phyloP scores from a whole-genome alignment of 1,284 basidiomycete species.

The Trichosporon coremiiforme region DNA sequence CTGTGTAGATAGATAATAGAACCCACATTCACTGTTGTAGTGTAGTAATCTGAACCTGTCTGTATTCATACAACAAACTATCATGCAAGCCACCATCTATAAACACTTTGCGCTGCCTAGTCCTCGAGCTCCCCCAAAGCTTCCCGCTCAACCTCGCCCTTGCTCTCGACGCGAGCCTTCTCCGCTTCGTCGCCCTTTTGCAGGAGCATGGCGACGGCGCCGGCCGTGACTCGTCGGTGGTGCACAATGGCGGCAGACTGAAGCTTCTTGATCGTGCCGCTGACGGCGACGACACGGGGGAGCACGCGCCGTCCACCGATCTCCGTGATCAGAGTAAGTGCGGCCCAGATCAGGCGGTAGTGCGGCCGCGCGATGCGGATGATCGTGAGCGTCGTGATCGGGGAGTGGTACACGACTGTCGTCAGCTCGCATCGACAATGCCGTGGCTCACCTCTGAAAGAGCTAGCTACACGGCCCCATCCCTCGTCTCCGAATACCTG shows the following conservation, averaged over 20 bases:
- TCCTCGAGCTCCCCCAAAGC: slow-evolving; percentile 25
- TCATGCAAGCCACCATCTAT: neutral
- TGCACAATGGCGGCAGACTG: slow-evolving; percentile 48
- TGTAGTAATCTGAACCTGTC: neutral
- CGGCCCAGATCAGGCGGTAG: slow-evolving; percentile 45
- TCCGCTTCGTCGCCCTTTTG: slow-evolving; percentile 31
- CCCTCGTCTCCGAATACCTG: slow-evolving; percentile 54
- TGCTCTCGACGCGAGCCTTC: slow-evolving; percentile 22
- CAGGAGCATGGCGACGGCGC: slow-evolving; percentile 33
- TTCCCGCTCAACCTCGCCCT: slow-evolving; percentile 27
- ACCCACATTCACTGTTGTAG: neutral
- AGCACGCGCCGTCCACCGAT: slow-evolving; percentile 35
- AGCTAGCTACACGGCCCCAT: slow-evolving; percentile 49
- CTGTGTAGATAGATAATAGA: slow-evolving; percentile 12
- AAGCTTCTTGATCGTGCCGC: slow-evolving; percentile 53
- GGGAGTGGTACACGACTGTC: slow-evolving; percentile 52
- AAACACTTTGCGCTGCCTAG: slow-evolving; percentile 17
- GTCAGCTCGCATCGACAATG: neutral
- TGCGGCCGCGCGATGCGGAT: slow-evolving; percentile 49
- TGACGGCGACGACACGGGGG: slow-evolving; percentile 49
- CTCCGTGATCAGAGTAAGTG: slow-evolving; percentile 38
- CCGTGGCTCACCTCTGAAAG: slow-evolving; percentile 44
- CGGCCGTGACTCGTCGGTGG: slow-evolving; percentile 42
- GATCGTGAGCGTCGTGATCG: slow-evolving; percentile 50
- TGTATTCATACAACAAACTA: slow-evolving; percentile 30